Evolutionary conservation across 2,329 filamentous ascomycete species (phyloP).

Genomic region (Diplodia sapinea): DNA sequence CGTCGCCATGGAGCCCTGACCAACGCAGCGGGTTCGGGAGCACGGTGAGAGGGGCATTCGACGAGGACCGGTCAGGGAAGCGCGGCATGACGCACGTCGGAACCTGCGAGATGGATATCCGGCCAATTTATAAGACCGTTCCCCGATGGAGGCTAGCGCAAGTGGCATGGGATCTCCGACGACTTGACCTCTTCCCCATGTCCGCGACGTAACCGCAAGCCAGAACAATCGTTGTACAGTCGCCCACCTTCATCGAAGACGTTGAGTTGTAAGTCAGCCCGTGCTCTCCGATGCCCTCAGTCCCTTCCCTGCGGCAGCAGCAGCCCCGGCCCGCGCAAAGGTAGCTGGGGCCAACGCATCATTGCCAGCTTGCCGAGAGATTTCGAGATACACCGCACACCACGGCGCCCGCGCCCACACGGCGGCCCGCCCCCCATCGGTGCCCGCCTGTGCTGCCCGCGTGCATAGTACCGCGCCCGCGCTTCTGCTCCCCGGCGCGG

Average conservation of each 20-base stretch:
- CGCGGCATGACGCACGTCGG: conserved; percentile 21
- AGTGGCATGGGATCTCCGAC: conserved; percentile 24
- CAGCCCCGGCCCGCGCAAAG: conserved; percentile 13
- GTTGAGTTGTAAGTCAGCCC: conserved; percentile 23
- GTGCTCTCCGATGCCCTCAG: background rate
- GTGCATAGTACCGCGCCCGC: conserved; percentile 19
- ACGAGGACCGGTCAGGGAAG: conserved; percentile 16
- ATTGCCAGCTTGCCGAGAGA: conserved; percentile 30
- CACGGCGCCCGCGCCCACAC: conserved; percentile 26
- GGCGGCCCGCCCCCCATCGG: conserved; percentile 27
- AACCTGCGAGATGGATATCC: conserved; percentile 27
- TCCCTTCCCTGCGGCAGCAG: conserved; percentile 6
- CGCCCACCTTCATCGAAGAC: conserved; percentile 24
- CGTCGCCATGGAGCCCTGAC: background rate
- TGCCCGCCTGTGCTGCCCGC: conserved; percentile 25
- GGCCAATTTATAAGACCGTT: conserved; percentile 30
- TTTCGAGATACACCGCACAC: conserved; percentile 30
- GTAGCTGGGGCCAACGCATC: conserved; percentile 30
- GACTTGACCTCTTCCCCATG: conserved; percentile 32
- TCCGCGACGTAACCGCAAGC: conserved; percentile 29
- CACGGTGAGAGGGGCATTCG: conserved; percentile 13
- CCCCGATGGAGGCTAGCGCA: conserved; percentile 27
- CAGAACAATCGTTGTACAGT: conserved; percentile 23
- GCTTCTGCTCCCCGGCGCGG: conserved; percentile 12
- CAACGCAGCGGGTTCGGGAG: conserved; percentile 4